phyloP scores from a whole-genome alignment of 768 basidiomycete genomes.

The Mycena leptocephala region DNA sequence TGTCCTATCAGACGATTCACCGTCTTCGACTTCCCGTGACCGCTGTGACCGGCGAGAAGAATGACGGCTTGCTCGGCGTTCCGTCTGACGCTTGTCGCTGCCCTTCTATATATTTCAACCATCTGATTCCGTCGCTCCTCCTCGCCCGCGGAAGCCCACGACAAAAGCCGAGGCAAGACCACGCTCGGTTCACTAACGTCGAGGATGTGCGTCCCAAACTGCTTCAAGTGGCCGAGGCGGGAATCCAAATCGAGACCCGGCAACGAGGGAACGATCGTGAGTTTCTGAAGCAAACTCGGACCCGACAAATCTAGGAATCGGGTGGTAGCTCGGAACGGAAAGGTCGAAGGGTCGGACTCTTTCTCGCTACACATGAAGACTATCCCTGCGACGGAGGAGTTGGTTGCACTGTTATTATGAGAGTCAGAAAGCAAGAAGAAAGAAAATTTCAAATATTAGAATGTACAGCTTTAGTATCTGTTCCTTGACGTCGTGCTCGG shows the following conservation, averaged over 20 bases:
- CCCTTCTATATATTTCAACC: not conserved
- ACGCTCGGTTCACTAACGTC: not conserved
- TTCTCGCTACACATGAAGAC: slow-evolving; percentile 9
- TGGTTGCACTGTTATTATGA: not conserved
- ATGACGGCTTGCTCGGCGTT: slow-evolving; percentile 8
- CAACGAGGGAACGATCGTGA: not conserved
- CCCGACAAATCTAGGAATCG: not conserved
- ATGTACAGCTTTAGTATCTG: not conserved
- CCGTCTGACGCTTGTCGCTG: not conserved
- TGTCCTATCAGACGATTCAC: slow-evolving; percentile 11
- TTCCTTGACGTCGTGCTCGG: not conserved
- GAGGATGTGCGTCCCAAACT: not conserved
- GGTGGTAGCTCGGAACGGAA: not conserved
- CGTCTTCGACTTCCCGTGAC: no score
- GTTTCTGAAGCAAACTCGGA: not conserved
- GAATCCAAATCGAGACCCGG: not conserved
- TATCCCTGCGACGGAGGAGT: not conserved
- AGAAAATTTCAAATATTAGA: not conserved
- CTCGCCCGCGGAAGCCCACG: not conserved
- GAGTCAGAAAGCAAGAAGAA: not conserved
- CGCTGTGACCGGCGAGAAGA: no score
- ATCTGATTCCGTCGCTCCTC: not conserved
- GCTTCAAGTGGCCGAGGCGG: not conserved
- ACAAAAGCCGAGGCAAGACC: not conserved
- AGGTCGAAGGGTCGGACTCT: not conserved